Percentiles rank a stretch among this genome's conserved stretches.
These are phyloP conservation scores for Benincasa hispida DNA, from an alignment of 306 rosid genomes.

Conservation along the genomic window DNA sequence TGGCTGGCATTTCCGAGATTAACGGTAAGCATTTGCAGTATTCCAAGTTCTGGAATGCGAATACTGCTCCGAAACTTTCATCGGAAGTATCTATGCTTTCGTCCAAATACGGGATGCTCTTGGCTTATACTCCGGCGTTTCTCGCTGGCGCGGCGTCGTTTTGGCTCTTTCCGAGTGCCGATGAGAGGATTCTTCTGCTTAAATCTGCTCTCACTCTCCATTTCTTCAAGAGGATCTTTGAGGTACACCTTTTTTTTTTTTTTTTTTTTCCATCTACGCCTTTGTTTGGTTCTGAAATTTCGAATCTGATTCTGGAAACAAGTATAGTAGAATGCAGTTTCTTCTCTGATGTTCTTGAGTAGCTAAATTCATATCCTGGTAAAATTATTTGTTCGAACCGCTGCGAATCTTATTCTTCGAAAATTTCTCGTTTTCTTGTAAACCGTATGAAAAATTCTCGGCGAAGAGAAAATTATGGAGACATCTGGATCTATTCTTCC, in stretches of 20 bases:
- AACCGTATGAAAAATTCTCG: not conserved
- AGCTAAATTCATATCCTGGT: not conserved
- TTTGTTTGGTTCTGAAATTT: not conserved
- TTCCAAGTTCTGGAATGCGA: constrained; percentile 43
- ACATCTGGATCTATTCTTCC: not conserved
- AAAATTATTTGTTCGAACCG: not conserved
- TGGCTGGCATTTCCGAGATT: constrained; percentile 29
- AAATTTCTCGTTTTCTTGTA: not conserved
- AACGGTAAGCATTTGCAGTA: constrained; percentile 55
- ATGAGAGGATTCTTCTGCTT: constrained; percentile 26
- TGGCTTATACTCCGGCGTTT: constrained; percentile 52
- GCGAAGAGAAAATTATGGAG: not conserved
- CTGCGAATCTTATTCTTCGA: not conserved
- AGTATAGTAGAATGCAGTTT: not conserved
- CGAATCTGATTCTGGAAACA: not conserved
- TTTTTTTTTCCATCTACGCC: not conserved
- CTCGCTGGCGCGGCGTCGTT: constrained; percentile 37
- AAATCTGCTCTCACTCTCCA: constrained; percentile 47
- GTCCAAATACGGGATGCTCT: constrained; percentile 44
- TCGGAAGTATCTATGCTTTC: constrained; percentile 19
- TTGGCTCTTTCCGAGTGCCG: constrained; percentile 15
- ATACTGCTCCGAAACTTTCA: not conserved
- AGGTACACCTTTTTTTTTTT: no score
- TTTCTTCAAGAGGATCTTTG: constrained; percentile 63
- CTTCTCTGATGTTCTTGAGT: not conserved